phyloP scores from a whole-genome alignment of 163 green algal genomes.

The Chloromonas sp. region DNA sequence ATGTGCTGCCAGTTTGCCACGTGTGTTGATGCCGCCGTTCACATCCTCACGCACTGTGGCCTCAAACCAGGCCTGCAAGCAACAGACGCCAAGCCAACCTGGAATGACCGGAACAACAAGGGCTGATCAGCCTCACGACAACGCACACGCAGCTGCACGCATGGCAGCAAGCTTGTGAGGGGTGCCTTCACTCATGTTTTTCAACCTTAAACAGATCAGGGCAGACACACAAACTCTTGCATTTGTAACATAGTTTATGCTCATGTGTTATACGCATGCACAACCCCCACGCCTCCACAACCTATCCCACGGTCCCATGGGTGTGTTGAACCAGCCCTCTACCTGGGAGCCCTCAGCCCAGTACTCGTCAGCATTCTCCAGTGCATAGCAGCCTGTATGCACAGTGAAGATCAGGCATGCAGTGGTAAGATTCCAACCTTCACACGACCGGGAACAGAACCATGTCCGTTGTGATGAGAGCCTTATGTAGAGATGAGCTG shows the following conservation, averaged over 20 bases:
- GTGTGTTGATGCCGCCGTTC: conserved; percentile 63
- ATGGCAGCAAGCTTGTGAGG: background rate
- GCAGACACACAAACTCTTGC: background rate
- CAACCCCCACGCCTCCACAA: background rate
- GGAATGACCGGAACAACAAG: no score
- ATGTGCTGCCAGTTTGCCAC: conserved; percentile 37
- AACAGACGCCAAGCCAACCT: background rate
- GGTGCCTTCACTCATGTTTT: background rate
- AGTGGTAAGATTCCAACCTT: no score
- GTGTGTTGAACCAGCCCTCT: background rate
- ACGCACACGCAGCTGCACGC: background rate
- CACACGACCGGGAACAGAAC: no score
- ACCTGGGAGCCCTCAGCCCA: conserved; percentile 67
- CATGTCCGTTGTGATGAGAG: no score
- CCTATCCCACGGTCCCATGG: background rate
- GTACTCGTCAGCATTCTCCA: conserved; percentile 72
- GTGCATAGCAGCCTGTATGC: conserved; percentile 51
- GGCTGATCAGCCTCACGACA: no score
- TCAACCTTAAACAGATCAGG: background rate
- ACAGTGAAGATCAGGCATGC: no score
- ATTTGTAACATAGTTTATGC: background rate
- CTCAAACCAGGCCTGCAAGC: conserved; percentile 62
- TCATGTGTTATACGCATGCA: background rate
- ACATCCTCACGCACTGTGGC: conserved; percentile 67
- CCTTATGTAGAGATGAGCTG: no score